Conservation (phyloP, 257 asterid species). For the Verbena officinalis region DNA sequence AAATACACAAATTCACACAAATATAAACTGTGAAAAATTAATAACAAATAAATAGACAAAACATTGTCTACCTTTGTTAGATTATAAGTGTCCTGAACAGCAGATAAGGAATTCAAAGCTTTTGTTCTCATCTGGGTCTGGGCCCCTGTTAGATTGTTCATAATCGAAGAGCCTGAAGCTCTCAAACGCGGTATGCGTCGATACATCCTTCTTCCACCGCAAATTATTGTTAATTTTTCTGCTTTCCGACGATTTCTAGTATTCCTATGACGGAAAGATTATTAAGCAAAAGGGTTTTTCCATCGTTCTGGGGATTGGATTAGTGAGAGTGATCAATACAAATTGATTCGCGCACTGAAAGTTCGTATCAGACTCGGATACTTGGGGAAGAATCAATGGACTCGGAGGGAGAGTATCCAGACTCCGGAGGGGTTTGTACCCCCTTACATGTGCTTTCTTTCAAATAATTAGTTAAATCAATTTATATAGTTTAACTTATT, state of each 20-base stretch:
- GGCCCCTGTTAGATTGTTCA: slow-evolving; percentile 38
- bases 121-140: slow-evolving; percentile 54
- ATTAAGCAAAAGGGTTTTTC: background rate
- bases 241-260: background rate
- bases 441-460: no score
- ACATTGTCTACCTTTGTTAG: slow-evolving; percentile 58
- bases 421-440: background rate
- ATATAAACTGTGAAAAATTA: background rate
- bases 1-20: background rate
- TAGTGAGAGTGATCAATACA: background rate
- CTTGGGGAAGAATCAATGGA: no score
- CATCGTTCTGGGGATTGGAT: background rate
- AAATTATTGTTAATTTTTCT: background rate
- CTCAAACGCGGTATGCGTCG: slow-evolving; percentile 64
- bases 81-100: slow-evolving; percentile 65
- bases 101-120: slow-evolving; percentile 62
- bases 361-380: no score
- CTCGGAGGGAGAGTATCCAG: no score
- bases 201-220: slow-evolving; percentile 28
- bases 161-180: slow-evolving; percentile 49
- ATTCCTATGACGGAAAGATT: background rate
- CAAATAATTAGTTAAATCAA: no score
- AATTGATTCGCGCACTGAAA: slow-evolving; percentile 7
- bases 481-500: no score
- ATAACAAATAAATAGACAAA: background rate